These are phyloP conservation scores for Vaccinium macrocarpon DNA, from an alignment of 148 eudicot species.

Conservation along the genomic window DNA sequence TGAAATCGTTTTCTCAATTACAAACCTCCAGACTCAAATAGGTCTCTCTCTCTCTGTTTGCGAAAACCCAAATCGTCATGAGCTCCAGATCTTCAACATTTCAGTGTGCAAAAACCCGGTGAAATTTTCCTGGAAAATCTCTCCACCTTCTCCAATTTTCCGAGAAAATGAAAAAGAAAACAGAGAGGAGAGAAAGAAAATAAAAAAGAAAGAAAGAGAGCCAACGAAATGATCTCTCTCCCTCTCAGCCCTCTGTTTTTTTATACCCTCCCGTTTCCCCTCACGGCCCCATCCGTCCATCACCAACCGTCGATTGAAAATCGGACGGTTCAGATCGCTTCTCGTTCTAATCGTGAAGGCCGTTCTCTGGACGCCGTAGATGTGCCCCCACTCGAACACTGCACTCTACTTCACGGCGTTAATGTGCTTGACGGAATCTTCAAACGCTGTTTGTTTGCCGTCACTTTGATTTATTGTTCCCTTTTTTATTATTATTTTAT, in stretches of 20 bases:
- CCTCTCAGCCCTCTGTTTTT: conserved; percentile 28
- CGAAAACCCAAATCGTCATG: neutral
- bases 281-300: conserved; percentile 12
- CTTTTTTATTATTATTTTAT: neutral
- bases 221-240: conserved; percentile 32
- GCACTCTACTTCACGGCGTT: conserved; percentile 16
- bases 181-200: conserved; percentile 1
- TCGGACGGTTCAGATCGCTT: conserved; percentile 26
- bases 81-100: conserved; percentile 30
- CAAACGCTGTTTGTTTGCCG: conserved; percentile 12
- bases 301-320: conserved; percentile 22
- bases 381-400: neutral
- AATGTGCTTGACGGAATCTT: conserved; percentile 38
- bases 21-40: neutral
- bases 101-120: neutral
- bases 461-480: neutral
- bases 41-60: neutral
- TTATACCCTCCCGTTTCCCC: conserved; percentile 50
- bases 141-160: neutral
- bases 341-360: conserved; percentile 21
- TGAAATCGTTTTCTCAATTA: neutral
- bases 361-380: conserved; percentile 14
- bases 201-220: neutral
- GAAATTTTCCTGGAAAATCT: conserved; percentile 9
- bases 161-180: neutral